Conservation (phyloP, 2,329 filamentous ascomycete species). For the Penicillium sp. region DNA sequence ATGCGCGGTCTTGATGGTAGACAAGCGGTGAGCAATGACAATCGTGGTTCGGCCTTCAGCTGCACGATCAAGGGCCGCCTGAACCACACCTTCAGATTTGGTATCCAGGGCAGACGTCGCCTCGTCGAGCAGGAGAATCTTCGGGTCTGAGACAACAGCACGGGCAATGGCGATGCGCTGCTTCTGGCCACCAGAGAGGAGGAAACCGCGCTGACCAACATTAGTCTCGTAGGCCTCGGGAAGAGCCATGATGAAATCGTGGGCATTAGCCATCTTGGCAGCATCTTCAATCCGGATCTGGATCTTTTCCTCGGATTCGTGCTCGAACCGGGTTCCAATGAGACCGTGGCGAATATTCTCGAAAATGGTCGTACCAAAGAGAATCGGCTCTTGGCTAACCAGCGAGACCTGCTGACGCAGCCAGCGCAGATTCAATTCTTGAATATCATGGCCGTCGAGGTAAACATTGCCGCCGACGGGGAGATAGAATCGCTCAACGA, state of each 20-base stretch:
- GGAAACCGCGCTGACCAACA: slow-evolving; percentile 91
- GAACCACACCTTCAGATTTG: slow-evolving; percentile 91
- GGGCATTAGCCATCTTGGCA: slow-evolving; percentile 88
- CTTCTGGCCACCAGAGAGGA: slow-evolving; percentile 93
- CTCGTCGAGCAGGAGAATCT: slow-evolving; percentile 90
- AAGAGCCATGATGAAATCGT: slow-evolving; percentile 82
- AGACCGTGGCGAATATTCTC: slow-evolving; percentile 90
- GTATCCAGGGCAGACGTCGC: slow-evolving; percentile 93
- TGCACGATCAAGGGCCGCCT: slow-evolving; percentile 86
- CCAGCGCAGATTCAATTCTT: slow-evolving; percentile 84
- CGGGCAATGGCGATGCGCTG: slow-evolving; percentile 94
- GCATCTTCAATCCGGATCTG: slow-evolving; percentile 75
- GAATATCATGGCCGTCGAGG: slow-evolving; percentile 82
- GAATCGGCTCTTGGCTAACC: slow-evolving; percentile 88
- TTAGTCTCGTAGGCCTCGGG: slow-evolving; percentile 92
- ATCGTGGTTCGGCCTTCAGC: slow-evolving; percentile 89
- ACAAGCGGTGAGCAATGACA: slow-evolving; percentile 91
- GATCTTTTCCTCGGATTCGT: slow-evolving; percentile 69
- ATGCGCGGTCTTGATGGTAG: slow-evolving; percentile 90
- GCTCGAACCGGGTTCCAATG: slow-evolving; percentile 78
- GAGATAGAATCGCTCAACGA: slow-evolving; percentile 93
- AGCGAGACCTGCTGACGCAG: slow-evolving; percentile 88
- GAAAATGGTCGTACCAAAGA: slow-evolving; percentile 88
- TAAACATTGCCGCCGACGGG: slow-evolving; percentile 79
- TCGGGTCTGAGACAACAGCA: slow-evolving; percentile 87